These are phyloP conservation scores for Rhizopus stolonifer DNA, from an alignment of 371 early-diverging fungal species.

Conservation along the genomic window DNA sequence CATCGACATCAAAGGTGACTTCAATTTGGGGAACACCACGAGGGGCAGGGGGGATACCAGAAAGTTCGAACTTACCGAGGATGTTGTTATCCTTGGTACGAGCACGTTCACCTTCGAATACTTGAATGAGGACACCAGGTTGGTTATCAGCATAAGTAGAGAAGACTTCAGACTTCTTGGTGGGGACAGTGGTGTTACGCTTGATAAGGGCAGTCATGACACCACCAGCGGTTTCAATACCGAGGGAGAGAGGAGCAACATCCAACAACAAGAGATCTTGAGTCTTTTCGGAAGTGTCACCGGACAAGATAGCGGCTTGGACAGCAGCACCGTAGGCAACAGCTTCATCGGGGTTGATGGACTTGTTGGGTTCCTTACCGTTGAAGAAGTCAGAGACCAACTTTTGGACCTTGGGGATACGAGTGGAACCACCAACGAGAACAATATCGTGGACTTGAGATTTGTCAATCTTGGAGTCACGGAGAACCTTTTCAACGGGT, in stretches of 20 bases:
- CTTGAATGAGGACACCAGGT: constrained; percentile 87
- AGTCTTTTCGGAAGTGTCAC: constrained; percentile 71
- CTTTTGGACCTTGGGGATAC: constrained; percentile 99
- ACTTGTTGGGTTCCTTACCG: constrained; percentile 94
- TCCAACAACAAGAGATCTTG: constrained; percentile 83
- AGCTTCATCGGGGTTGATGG: constrained; percentile 96
- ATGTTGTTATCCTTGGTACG: constrained; percentile 92
- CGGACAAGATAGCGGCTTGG: constrained; percentile 87
- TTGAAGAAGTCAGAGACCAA: constrained; percentile 96
- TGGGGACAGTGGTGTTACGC: constrained; percentile 92
- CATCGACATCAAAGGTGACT: constrained; percentile 93
- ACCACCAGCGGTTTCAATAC: constrained; percentile 95
- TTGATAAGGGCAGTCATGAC: constrained; percentile 75
- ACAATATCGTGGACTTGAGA: constrained; percentile 93
- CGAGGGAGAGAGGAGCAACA: constrained; percentile 88
- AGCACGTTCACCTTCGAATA: constrained; percentile 93
- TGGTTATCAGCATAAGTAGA: constrained; percentile 94
- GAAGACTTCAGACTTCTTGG: constrained; percentile 89
- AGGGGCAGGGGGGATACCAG: constrained; percentile 88
- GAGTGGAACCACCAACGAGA: constrained; percentile 99
- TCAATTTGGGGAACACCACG: constrained; percentile 92
- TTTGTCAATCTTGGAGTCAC: constrained; percentile 95
- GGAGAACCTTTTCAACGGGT: constrained; percentile 82
- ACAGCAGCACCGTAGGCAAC: constrained; percentile 98
- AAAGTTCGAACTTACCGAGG: constrained; percentile 89